phyloP scores from a whole-genome alignment of 352 stramenopile genomes.

The Globisporangium mamillatum region DNA sequence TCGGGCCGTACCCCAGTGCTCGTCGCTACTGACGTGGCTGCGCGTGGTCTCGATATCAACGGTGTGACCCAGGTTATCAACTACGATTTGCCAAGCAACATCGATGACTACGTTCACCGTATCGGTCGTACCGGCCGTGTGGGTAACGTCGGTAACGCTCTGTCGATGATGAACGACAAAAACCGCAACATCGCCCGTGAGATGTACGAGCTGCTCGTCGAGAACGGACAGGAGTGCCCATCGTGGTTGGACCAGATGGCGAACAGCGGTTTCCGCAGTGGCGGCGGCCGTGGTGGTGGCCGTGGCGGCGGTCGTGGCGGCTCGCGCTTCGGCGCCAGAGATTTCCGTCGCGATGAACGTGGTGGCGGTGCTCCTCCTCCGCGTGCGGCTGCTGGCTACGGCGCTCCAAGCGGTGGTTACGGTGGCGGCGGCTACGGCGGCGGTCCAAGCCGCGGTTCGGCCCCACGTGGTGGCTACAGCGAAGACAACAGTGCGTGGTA shows the following conservation, averaged over 20 bases:
- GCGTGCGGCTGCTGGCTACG: conserved; percentile 17
- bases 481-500: conserved; percentile 90
- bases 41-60: conserved; percentile 98
- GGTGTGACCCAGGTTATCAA: conserved; percentile 97
- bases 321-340: conserved; percentile 81
- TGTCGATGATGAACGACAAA: conserved; percentile 99
- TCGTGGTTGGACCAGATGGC: conserved; percentile 94
- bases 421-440: conserved; percentile 23
- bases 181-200: conserved; percentile 97
- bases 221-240: conserved; percentile 95
- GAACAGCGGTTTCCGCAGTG: conserved; percentile 69
- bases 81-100: conserved; percentile 98
- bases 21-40: conserved; percentile 98
- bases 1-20: conserved; percentile 91
- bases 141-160: conserved; percentile 95
- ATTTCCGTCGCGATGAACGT: conserved; percentile 84
- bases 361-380: conserved; percentile 24
- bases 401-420: conserved; percentile 31
- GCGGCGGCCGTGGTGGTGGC: conserved; percentile 45
- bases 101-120: conserved; percentile 99
- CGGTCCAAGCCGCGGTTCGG: conserved; percentile 33
- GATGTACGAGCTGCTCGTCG: conserved; percentile 95
- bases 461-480: conserved; percentile 41
- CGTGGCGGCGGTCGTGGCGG: conserved; percentile 52
- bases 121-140: conserved; percentile 99